These are phyloP conservation scores for Amanita molliuscula DNA, from an alignment of 768 basidiomycete species.

Conservation along the genomic window DNA sequence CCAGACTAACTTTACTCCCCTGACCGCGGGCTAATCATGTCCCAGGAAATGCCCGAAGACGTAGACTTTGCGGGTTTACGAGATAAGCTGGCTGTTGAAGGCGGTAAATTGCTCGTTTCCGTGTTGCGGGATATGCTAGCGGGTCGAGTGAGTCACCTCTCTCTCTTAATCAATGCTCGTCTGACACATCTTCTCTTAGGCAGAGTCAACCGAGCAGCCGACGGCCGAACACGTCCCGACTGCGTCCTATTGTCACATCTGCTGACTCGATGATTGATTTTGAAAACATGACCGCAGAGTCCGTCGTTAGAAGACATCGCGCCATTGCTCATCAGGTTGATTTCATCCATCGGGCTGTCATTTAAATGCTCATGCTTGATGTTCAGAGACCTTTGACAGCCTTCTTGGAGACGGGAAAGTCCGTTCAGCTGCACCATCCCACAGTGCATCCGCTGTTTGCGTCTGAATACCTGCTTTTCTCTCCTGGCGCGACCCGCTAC, in stretches of 20 bases:
- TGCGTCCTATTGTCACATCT: constrained; percentile 50
- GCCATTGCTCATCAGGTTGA: constrained; percentile 64
- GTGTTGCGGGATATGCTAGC: constrained; percentile 54
- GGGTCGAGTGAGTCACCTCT: constrained; percentile 32
- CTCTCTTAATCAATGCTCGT: neutral
- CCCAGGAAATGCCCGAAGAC: constrained; percentile 41
- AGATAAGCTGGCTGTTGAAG: constrained; percentile 45
- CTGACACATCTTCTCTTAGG: constrained; percentile 22
- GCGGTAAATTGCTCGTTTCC: constrained; percentile 63
- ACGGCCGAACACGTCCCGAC: constrained; percentile 23
- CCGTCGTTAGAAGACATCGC: constrained; percentile 43
- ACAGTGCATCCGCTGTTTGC: constrained; percentile 11
- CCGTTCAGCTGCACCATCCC: constrained; percentile 31
- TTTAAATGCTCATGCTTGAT: neutral
- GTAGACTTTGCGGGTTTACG: constrained; percentile 47
- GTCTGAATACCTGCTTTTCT: constrained; percentile 9
- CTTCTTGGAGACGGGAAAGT: constrained; percentile 20
- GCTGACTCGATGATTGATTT: constrained; percentile 49
- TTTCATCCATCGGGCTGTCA: no score
- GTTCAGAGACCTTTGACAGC: constrained; percentile 23
- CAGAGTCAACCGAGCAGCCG: constrained; percentile 37
- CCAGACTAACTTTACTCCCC: neutral
- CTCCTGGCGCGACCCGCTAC: constrained; percentile 34
- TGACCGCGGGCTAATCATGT: neutral
- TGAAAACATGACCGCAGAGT: constrained; percentile 39